Base-by-base conservation (phyloP, 164 flowering plant species). In the Warburgia ugandensis region DNA sequence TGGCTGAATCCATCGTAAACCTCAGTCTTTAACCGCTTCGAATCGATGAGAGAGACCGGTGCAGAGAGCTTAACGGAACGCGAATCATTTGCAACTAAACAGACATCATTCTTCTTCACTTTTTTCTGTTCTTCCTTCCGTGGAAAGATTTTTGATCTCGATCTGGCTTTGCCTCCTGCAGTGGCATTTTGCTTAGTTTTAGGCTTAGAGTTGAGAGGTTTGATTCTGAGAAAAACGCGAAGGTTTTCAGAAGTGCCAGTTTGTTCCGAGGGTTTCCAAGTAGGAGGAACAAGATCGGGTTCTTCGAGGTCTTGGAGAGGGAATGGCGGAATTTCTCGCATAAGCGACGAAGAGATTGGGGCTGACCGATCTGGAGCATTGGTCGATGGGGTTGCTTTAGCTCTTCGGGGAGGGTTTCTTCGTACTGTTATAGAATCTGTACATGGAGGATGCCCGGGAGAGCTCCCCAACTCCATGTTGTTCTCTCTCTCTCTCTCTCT, bases 1-100 rank as follows among this genome's bases (percentile, higher is more conserved):
- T 69, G 75, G 39, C 76, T 74, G 60, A 87, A 91, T 7, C 97
- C 97, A 50, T 72, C 77, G 45, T 79, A 91, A 1, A 72, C 69
- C 60, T 81, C 97, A 0, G 83, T 62, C 46, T 82, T 90, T 2
- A 59, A 55, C 35, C 95, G 71, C 57, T 75, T 79, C 9, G 70
- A 7, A 16, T 77, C 87, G 32, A 63, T 74, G 57, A 77, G 30
- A 0, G 53, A 50, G 17, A 33, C 21, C 3, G 94, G 92, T 4
- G 85, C 76, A 1, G 70, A 54, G 20, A 88, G 56, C 0, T 79
- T 78, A 3, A 88, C 82, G 0, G 94, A 81, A 0, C 54, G 58
- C 1, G 70, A 29, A 57, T 76, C 75, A n/a, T 65, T 76, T 0
- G 68, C 77, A 4, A 42, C n/a, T 9, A 88, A 45, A 33, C 87